Percentiles rank a stretch among this genome's conserved stretches.
Evolutionary conservation across 768 basidiomycete genomes (phyloP).

Genomic region (Termitomyces sp.): DNA sequence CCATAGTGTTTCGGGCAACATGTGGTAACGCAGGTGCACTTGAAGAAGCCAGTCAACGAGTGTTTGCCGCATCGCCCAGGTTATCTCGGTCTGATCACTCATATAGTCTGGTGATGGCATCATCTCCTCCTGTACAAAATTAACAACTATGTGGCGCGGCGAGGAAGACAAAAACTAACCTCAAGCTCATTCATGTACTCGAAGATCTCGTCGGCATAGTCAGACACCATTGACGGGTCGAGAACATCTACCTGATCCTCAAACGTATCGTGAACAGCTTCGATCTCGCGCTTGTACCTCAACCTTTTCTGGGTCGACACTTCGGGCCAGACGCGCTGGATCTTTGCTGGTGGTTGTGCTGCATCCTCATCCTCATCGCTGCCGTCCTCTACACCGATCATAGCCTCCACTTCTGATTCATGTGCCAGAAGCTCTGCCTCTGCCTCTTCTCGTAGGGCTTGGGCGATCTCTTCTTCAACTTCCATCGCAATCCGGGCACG

Average conservation of each 20-base stretch:
- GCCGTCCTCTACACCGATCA: constrained; percentile 52
- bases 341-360: constrained; percentile 32
- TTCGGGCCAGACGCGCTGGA: constrained; percentile 70
- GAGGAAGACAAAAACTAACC: constrained; percentile 40
- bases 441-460: constrained; percentile 32
- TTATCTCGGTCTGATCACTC: constrained; percentile 88
- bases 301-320: constrained; percentile 57
- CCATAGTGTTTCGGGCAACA: constrained; percentile 99
- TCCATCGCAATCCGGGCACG: constrained; percentile 60
- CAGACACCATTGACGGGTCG: constrained; percentile 95
- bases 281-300: constrained; percentile 59
- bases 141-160: constrained; percentile 5
- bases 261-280: constrained; percentile 65
- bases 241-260: constrained; percentile 67
- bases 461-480: constrained; percentile 45
- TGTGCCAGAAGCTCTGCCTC: constrained; percentile 34
- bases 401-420: constrained; percentile 61
- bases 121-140: constrained; percentile 57
- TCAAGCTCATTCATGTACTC: constrained; percentile 93
- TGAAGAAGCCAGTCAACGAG: constrained; percentile 98
- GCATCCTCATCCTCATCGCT: constrained; percentile 42
- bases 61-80: constrained; percentile 92
- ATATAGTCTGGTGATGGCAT: constrained; percentile 96
- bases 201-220: constrained; percentile 99
- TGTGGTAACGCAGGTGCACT: constrained; percentile 96